Base-by-base conservation (phyloP, 2,329 filamentous ascomycete genomes). In the Myrmaecium sp. region DNA sequence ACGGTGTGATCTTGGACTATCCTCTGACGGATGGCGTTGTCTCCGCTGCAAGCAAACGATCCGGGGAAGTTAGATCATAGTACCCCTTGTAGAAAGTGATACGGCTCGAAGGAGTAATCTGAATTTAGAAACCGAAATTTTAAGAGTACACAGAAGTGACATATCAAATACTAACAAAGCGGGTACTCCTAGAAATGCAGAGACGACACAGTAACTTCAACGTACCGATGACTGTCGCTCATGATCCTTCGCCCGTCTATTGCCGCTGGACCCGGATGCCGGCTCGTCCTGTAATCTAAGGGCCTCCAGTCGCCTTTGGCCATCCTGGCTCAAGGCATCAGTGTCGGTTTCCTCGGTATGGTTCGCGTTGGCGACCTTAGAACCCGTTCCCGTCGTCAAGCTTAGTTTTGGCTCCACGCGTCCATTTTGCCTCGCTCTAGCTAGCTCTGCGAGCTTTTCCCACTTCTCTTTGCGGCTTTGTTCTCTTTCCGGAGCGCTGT, bases 261-360 rank as follows among this genome's bases (percentile, higher is more conserved):
- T 44, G 36, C 46, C 44, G 28, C 47, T 40, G 25, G 43, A 43
- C 23, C 40, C 34, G 17, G 46, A 34, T 26, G 46, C 39, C 18
- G 57, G 49, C 30, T 73, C 79, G 52, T 95, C 86, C 49, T 92
- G 79, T 44, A 95, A 62, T 51, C 89, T 83, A 41, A 95, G 63
- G 27, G 82, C 84, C 54, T 94, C 82, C 38, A 95, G 65, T 40
- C 82, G 69, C 57, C 84, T 80, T 53, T 82, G 76, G 48, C 76
- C 86, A 42, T 89, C 81, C 40, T 86, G 79, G 26, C 77, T 74
- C 27, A 74, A 64, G 4, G 74, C 69, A 50, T 94, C 83, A 19
- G 76, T 64, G n/a, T n/a, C n/a, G n/a, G n/a, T n/a, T n/a, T n/a
- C n/a, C n/a, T n/a, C n/a, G n/a, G n/a, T n/a, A n/a, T n/a, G n/a